A percentile compares a stretch with the other conserved stretches of the same genome.
phyloP scores from a whole-genome alignment of 768 basidiomycete species.

The Daedaleopsis sinensis region DNA sequence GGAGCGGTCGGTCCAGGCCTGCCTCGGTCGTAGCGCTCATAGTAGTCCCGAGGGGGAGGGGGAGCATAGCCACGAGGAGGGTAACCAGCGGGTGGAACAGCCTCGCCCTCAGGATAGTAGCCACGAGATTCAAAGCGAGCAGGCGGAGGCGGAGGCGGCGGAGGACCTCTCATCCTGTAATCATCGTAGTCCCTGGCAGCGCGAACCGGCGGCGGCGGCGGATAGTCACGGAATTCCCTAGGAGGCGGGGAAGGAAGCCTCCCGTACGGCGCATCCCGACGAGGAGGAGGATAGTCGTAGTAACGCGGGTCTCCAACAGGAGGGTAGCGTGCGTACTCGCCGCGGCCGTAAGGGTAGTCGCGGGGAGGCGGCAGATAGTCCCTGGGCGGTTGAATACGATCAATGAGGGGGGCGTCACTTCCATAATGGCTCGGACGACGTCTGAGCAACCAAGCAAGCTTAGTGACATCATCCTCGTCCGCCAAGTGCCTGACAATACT shows the following conservation, averaged over 20 bases:
- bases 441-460: slow-evolving; percentile 5
- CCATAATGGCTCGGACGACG: slow-evolving; percentile 38
- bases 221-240: slow-evolving; percentile 70
- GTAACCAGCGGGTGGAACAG: slow-evolving; percentile 46
- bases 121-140: slow-evolving; percentile 57
- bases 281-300: slow-evolving; percentile 49
- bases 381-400: slow-evolving; percentile 56
- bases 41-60: slow-evolving; percentile 47
- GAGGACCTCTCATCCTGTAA: slow-evolving; percentile 57
- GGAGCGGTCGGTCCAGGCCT: slow-evolving; percentile 43
- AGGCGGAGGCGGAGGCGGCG: slow-evolving; percentile 44
- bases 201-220: slow-evolving; percentile 45
- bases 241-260: slow-evolving; percentile 58
- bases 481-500: slow-evolving; percentile 32
- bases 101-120: slow-evolving; percentile 47
- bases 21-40: slow-evolving; percentile 60
- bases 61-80: slow-evolving; percentile 54
- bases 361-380: slow-evolving; percentile 54
- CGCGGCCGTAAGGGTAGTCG: slow-evolving; percentile 46
- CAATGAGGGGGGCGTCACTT: slow-evolving; percentile 55
- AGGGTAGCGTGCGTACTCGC: slow-evolving; percentile 55
- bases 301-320: slow-evolving; percentile 58
- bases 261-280: slow-evolving; percentile 53
- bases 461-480: slow-evolving; percentile 2
- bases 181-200: slow-evolving; percentile 70